A percentile compares a stretch with the other conserved stretches of the same genome.
Evolutionary conservation across 2,329 filamentous ascomycete species (phyloP).

Genomic region (Moelleriella libera): DNA sequence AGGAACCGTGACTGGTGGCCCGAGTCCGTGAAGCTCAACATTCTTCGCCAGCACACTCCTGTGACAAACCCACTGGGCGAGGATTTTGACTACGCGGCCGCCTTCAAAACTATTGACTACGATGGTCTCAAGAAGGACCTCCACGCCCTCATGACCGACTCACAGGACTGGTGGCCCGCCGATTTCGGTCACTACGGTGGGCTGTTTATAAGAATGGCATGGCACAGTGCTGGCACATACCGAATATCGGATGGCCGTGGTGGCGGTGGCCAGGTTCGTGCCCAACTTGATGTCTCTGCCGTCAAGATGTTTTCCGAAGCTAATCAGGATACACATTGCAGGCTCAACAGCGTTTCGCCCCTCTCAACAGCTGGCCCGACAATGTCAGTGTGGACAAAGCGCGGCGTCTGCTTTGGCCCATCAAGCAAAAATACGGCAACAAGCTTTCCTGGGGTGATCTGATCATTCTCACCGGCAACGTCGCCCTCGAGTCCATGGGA

Average conservation of each 20-base stretch:
- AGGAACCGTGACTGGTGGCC: slow-evolving; percentile 65
- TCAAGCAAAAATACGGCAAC: slow-evolving; percentile 75
- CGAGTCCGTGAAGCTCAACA: slow-evolving; percentile 49
- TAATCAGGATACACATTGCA: slow-evolving; percentile 1
- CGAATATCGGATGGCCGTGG: slow-evolving; percentile 62
- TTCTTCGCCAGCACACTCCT: slow-evolving; percentile 57
- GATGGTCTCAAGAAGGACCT: slow-evolving; percentile 63
- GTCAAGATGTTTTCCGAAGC: neutral
- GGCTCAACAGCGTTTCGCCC: slow-evolving; percentile 67
- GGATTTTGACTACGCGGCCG: slow-evolving; percentile 58
- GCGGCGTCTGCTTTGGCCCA: slow-evolving; percentile 63
- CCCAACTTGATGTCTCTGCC: no score
- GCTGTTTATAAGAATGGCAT: slow-evolving; percentile 68
- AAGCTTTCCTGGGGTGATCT: slow-evolving; percentile 74
- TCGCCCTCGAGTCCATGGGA: slow-evolving; percentile 65
- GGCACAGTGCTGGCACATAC: slow-evolving; percentile 71
- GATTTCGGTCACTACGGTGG: slow-evolving; percentile 73
- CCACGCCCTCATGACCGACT: slow-evolving; percentile 58
- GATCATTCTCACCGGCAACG: slow-evolving; percentile 57
- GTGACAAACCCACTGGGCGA: slow-evolving; percentile 48
- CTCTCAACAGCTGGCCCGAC: slow-evolving; percentile 70
- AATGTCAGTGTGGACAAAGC: slow-evolving; percentile 70
- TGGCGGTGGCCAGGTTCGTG: slow-evolving; percentile 44
- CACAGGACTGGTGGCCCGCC: slow-evolving; percentile 70
- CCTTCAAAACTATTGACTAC: slow-evolving; percentile 50